Evolutionary conservation across 2,329 filamentous ascomycete species (phyloP), one percentile per base, ranked within the genome.

Genomic region (Knufia petricola): DNA sequence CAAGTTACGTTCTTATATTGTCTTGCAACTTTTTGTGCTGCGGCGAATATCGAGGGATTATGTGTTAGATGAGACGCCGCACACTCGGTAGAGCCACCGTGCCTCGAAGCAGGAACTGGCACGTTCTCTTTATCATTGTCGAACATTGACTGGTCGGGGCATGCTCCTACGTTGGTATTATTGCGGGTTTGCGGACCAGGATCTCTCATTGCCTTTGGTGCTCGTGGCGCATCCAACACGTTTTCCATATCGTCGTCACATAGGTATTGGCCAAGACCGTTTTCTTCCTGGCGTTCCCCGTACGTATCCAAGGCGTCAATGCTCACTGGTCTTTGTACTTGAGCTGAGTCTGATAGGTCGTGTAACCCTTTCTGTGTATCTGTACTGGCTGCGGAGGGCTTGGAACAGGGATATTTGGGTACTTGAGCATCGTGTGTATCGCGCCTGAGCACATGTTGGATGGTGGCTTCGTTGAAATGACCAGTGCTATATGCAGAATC

Each of bases 1-100:
- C 53, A 55, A 15, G 53, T 54, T 17, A 57, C 50, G 13, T 48
- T 26, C 37, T 57, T 55, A 42, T 57, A 57, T 13, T 12, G 32
- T 31, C 15, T n/a, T 15, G 28, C 23, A 2, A 17, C 28, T 31
- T 3, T 20, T 20, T 30, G 24, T 7, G 41, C 23, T 6, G 3
- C 28, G 3, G 23, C 41, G 15, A 31, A 32, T 3, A 19, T 13
- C 10, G n/a, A 13, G 15, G 24, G 41, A 31, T 44, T 23, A 4
- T 44, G 15, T 34, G 7, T 30, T 19, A 44, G 24, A 9, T 31
- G 26, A 10, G 37, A 9, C 21, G 4, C 6, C 15, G 32, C 7
- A 30, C 13, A 7, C 7, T 30, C 7, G 13, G 13, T 7, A 30
- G 28, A 30, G 28, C 13, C 13, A 13, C n/a, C n/a, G 13, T 7